Conservation (phyloP, 164 flowering plant genomes). For the Nelumbo lutea region DNA sequence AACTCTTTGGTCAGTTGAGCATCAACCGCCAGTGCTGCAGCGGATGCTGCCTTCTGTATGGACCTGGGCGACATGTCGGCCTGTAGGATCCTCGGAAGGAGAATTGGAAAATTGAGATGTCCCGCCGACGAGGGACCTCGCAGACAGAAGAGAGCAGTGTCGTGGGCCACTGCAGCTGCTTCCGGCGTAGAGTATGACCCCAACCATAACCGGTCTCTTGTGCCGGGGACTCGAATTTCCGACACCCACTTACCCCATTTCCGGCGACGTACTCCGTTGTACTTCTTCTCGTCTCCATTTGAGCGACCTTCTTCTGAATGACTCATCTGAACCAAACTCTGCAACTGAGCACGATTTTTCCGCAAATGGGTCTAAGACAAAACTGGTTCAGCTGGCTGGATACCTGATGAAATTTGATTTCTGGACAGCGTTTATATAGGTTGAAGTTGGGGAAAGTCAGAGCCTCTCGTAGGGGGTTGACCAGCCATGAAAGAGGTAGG, state of each 20-base stretch:
- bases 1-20: constrained; percentile 14
- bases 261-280: constrained; percentile 50
- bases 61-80: constrained; percentile 52
- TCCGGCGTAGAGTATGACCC: constrained; percentile 63
- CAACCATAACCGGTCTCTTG: constrained; percentile 59
- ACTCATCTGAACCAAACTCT: constrained; percentile 9
- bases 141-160: constrained; percentile 51
- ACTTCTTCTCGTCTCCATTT: constrained; percentile 21
- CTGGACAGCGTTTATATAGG: constrained; percentile 14
- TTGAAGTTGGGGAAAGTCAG: constrained; percentile 29
- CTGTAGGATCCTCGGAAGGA: constrained; percentile 20
- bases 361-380: background rate
- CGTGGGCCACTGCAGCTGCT: constrained; percentile 72
- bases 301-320: constrained; percentile 10
- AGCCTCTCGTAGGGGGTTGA: background rate
- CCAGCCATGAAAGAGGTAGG: background rate
- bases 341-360: background rate
- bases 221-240: constrained; percentile 63
- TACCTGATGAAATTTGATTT: background rate
- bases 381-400: background rate
- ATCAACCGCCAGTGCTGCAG: constrained; percentile 63
- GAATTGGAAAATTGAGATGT: constrained; percentile 45
- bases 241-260: constrained; percentile 91
- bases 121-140: constrained; percentile 25
- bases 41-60: constrained; percentile 57